Evolutionary conservation across 805 yeast genomes (phyloP).

Genomic region (Kockiozyma suomiensis): DNA sequence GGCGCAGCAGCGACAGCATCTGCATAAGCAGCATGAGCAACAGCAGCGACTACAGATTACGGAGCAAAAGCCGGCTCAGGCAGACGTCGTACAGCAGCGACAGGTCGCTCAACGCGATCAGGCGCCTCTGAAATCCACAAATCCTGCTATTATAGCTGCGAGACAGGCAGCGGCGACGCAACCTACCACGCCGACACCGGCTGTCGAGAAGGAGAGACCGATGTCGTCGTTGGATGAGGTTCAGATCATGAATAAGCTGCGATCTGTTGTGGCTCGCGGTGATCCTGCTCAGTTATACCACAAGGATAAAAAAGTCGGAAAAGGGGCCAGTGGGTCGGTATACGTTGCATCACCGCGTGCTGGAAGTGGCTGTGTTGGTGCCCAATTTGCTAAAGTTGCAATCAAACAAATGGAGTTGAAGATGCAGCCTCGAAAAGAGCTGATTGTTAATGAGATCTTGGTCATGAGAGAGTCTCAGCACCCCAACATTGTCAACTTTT

Average conservation of each 20-base stretch:
- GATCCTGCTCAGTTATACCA: conserved; percentile 76
- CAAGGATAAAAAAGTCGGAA: conserved; percentile 65
- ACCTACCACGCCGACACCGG: conserved; percentile 17
- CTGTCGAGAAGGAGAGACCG: conserved; percentile 20
- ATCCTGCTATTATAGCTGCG: conserved; percentile 32
- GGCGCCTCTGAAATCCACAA: conserved; percentile 14
- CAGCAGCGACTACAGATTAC: conserved; percentile 25
- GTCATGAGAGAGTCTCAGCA: conserved; percentile 97
- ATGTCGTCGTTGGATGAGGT: conserved; percentile 63
- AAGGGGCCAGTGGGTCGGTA: conserved; percentile 97
- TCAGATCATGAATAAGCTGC: conserved; percentile 69
- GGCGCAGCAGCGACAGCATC: conserved; percentile 27
- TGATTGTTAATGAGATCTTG: conserved; percentile 91
- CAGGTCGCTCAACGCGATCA: conserved; percentile 19
- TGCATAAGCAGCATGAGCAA: conserved; percentile 28
- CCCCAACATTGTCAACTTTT: conserved; percentile 89
- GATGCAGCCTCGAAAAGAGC: conserved; percentile 90
- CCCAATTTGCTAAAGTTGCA: conserved; percentile 62
- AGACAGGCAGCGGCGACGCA: conserved; percentile 34
- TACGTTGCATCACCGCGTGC: conserved; percentile 46
- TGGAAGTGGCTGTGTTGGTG: conserved; percentile 7
- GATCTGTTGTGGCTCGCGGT: conserved; percentile 77
- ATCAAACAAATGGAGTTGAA: conserved; percentile 93
- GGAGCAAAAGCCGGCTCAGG: conserved; percentile 21
- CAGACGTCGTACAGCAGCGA: neutral